Evolutionary conservation across 1,139 yeast species (phyloP), one percentile per base, ranked within the genome.

Genomic region (Eremothecium sinecaudum): DNA sequence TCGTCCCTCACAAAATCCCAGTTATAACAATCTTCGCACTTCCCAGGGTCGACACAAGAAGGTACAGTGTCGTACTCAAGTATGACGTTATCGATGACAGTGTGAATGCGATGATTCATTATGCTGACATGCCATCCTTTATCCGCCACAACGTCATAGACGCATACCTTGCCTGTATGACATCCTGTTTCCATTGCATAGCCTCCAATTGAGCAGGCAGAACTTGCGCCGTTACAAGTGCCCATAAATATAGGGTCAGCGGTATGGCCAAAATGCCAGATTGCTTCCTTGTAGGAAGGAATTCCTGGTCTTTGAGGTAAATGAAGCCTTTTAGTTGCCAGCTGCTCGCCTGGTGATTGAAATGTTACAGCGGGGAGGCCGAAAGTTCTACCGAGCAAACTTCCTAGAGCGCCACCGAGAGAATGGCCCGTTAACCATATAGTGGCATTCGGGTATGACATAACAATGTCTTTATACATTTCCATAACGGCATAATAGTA

Each of bases 231-330:
- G 52, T 83, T 86, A 57, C 98, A 90, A 5, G 84, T 87, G 0
- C 99, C 99, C 93, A 87, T 81, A 51, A 69, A 90, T 4, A 90
- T 82, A 1, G 99, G 99, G 55, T 90, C 99, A 0, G 95, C 98
- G 1, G 94, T 90, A 55, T 90, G 90, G 5, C 98, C 98, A 54
- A 90, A 63, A 54, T 92, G 96, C 93, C 94, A 90, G 13, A 92
- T 72, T 45, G 84, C 79, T 50, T 87, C 96, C 58, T 73, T 64
- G 51, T 78, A 72, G 12, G 67, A 62, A 0, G 97, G 94, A 13
- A 84, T 58, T 1, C 95, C 95, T 0, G 98, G 98, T 2, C 96
- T 94, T 60, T 72, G 71, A 0, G 99, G 99, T 37, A 90, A 67
- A 60, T 87, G 97, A 30, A 90, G 64, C 45, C 99, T 68, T 46